Percentiles rank a stretch among this genome's conserved stretches.
phyloP scores from a whole-genome alignment of 1,284 basidiomycete genomes.

The Agaricales sp. region DNA sequence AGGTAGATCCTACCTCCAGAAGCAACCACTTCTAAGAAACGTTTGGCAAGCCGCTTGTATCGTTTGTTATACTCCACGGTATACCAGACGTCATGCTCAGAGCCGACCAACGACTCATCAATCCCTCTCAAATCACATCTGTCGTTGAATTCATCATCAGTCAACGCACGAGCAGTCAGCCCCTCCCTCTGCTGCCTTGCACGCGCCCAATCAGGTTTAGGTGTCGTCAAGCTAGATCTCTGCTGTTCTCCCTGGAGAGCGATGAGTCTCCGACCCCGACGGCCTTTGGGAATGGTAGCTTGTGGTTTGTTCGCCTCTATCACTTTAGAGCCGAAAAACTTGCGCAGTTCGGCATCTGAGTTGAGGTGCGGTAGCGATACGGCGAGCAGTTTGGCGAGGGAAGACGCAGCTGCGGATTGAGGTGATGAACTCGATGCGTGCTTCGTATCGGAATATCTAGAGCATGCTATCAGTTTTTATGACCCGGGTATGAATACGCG shows the following conservation, averaged over 20 bases:
- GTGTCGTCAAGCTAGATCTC: slow-evolving; percentile 54
- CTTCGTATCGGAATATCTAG: slow-evolving; percentile 19
- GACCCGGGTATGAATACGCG: slow-evolving; percentile 25
- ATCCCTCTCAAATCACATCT: slow-evolving; percentile 25
- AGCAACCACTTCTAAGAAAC: slow-evolving; percentile 72
- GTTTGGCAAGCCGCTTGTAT: slow-evolving; percentile 71
- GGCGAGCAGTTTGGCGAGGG: slow-evolving; percentile 52
- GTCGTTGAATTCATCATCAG: slow-evolving; percentile 38
- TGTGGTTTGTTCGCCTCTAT: slow-evolving; percentile 45
- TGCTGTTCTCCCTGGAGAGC: slow-evolving; percentile 19
- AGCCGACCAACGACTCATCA: slow-evolving; percentile 29
- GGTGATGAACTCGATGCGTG: slow-evolving; percentile 15
- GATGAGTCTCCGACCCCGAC: slow-evolving; percentile 7
- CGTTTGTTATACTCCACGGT: slow-evolving; percentile 77
- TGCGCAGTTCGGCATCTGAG: slow-evolving; percentile 78
- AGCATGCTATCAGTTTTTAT: slow-evolving; percentile 35
- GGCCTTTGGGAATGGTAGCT: slow-evolving; percentile 12
- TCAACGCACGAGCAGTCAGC: slow-evolving; percentile 50
- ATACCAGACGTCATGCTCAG: slow-evolving; percentile 71
- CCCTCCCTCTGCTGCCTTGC: slow-evolving; percentile 53
- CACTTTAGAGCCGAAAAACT: slow-evolving; percentile 88
- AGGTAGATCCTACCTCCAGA: slow-evolving; percentile 53
- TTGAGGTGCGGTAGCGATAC: slow-evolving; percentile 77
- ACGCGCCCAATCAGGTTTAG: slow-evolving; percentile 52
- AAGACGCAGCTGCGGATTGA: slow-evolving; percentile 15